phyloP scores from a whole-genome alignment of 495 filamentous ascomycete genomes.

The Trichoderma gamsii region DNA sequence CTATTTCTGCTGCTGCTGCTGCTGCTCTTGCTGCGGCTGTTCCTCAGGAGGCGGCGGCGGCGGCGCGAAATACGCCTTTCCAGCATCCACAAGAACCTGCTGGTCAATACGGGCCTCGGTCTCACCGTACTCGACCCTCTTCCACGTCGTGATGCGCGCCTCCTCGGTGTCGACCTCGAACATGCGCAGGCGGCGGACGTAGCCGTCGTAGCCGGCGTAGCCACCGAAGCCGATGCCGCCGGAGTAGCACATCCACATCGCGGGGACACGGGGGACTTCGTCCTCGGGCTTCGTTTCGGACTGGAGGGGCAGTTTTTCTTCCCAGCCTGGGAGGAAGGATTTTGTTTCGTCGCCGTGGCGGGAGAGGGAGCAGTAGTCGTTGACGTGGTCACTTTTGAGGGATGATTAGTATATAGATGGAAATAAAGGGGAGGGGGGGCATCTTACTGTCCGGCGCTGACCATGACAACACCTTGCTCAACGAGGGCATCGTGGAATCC shows the following conservation, averaged over 20 bases:
- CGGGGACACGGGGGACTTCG: constrained; percentile 40
- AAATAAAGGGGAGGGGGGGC: neutral
- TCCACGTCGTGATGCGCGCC: constrained; percentile 82
- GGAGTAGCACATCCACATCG: constrained; percentile 98
- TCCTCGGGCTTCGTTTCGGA: constrained; percentile 25
- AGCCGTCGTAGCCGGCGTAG: constrained; percentile 84
- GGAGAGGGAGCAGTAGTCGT: constrained; percentile 87
- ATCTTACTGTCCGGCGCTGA: constrained; percentile 81
- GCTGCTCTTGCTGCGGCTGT: neutral
- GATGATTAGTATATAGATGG: neutral
- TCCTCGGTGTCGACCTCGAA: constrained; percentile 91
- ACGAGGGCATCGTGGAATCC: constrained; percentile 82
- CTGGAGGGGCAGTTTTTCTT: neutral
- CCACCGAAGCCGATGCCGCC: constrained; percentile 87
- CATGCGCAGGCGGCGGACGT: constrained; percentile 74
- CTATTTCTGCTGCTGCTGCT: neutral
- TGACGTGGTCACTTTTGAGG: constrained; percentile 73
- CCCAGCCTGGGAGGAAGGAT: constrained; percentile 11
- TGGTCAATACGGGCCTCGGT: constrained; percentile 69
- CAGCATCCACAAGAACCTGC: constrained; percentile 81
- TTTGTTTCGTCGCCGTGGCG: constrained; percentile 33
- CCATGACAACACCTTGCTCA: constrained; percentile 74
- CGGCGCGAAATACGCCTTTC: constrained; percentile 47
- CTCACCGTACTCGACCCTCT: constrained; percentile 75
- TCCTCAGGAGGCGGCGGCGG: neutral